Conservation (phyloP, 257 asterid genomes). For the Capsicum chinense region DNA sequence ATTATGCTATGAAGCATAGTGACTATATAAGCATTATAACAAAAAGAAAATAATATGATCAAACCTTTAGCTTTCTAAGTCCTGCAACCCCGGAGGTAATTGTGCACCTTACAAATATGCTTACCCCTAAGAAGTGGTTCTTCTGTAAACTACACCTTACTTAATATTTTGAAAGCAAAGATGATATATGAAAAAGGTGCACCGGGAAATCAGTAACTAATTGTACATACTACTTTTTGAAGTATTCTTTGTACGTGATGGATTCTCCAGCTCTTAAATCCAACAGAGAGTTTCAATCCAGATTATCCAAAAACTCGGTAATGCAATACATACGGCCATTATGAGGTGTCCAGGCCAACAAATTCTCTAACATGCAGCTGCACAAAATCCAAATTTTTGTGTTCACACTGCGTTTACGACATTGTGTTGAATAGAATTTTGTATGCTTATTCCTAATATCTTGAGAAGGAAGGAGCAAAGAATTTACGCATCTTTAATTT, state of each 20-base stretch:
- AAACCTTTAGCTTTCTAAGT: conserved; percentile 56
- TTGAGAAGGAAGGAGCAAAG: conserved; percentile 37
- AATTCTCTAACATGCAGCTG: conserved; percentile 59
- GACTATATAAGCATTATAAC: neutral
- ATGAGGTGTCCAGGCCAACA: conserved; percentile 75
- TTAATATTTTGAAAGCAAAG: neutral
- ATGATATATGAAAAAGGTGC: neutral
- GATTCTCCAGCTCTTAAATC: conserved; percentile 42
- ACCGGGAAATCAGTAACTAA: neutral
- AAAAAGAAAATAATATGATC: neutral
- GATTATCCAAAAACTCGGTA: conserved; percentile 45
- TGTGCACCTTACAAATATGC: conserved; percentile 49
- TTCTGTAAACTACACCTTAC: conserved; percentile 33
- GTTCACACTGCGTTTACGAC: conserved; percentile 37
- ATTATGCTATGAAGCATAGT: neutral
- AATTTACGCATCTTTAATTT: conserved; percentile 57
- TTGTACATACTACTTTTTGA: conserved; percentile 48
- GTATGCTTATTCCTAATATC: conserved; percentile 31
- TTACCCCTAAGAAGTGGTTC: conserved; percentile 60
- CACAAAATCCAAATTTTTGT: conserved; percentile 61
- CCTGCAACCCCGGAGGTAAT: conserved; percentile 56
- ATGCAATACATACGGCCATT: conserved; percentile 56
- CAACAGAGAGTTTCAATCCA: conserved; percentile 53
- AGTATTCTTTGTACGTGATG: conserved; percentile 56
- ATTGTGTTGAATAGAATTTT: conserved; percentile 27